Evolutionary conservation across 345 rosid genomes (phyloP), one percentile per base, ranked within the genome.

Genomic region (Corchorus capsularis): DNA sequence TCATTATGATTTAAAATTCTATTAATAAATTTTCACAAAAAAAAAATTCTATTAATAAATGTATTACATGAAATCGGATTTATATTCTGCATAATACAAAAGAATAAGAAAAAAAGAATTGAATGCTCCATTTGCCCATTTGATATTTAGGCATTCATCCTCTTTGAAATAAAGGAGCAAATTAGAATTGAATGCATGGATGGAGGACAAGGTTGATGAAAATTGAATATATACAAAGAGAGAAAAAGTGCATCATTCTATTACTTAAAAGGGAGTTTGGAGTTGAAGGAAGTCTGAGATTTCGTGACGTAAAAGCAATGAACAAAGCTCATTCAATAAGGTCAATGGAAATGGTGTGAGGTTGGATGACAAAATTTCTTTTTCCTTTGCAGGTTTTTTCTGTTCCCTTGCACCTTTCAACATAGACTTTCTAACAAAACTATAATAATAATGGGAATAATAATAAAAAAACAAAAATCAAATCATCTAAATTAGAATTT

Each of bases 271-370:
- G 2, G 46, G 47, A 52, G 47, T 50, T 69, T 52, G 16, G 46
- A 47, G 71, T 67, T 67, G 71, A 69, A 34, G 73, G 32, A 69
- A 69, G 32, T 69, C 2, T 34, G 56, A 13, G 14, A 52, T 69
- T 69, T 69, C 60, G 52, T 69, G 73, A 69, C 61, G 73, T 69
- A 52, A 69, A 69, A 69, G 61, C 32, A 69, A 69, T 52, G 46
- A 35, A 0, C 60, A 34, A 52, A 62, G 56, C 73, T 69, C 10
- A 60, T 27, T 32, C 39, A 27, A 27, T 59, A 14, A 32, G 57
- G 59, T 32, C 57, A 49, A 69, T 9, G 60, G 52, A 52, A 52
- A 52, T 69, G 60, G 73, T 69, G 60, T 52, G 46, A 34, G 41
- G 53, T 68, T 22, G 34, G 55, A 47, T 7, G 39, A 7, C 3